These are phyloP conservation scores for Wickerhamomyces sydowiorum DNA, from an alignment of 805 yeast genomes.

Conservation along the genomic window DNA sequence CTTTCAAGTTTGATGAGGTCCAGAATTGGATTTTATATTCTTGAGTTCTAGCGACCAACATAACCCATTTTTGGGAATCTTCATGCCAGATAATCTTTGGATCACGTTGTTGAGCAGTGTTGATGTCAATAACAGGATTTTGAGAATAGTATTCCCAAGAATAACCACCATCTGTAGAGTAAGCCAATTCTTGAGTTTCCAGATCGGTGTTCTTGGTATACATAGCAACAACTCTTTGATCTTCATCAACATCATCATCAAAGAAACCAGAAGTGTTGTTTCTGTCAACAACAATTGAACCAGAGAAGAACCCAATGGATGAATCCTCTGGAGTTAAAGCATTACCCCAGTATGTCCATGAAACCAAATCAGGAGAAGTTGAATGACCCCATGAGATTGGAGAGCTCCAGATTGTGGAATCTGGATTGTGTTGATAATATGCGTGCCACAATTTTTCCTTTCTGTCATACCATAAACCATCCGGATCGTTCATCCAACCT, in stretches of 20 bases:
- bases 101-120: constrained; percentile 27
- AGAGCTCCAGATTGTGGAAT: constrained; percentile 25
- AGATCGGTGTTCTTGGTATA: constrained; percentile 25
- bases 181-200: constrained; percentile 29
- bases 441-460: constrained; percentile 28
- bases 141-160: constrained; percentile 24
- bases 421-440: constrained; percentile 34
- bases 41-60: constrained; percentile 25
- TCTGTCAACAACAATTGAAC: constrained; percentile 30
- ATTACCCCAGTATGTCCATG: constrained; percentile 28
- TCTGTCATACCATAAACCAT: constrained; percentile 31
- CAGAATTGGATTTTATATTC: constrained; percentile 24
- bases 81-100: constrained; percentile 32
- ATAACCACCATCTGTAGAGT: constrained; percentile 31
- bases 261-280: constrained; percentile 33
- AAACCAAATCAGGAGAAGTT: constrained; percentile 26
- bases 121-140: constrained; percentile 28
- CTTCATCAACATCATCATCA: constrained; percentile 19
- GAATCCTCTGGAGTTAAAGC: constrained; percentile 25
- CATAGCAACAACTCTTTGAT: constrained; percentile 31
- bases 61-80: constrained; percentile 25
- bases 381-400: constrained; percentile 40
- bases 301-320: constrained; percentile 30
- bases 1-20: constrained; percentile 21
- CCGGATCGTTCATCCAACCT: constrained; percentile 40